Evolutionary conservation across 768 basidiomycete genomes (phyloP).

Genomic region (Russula olivacea): DNA sequence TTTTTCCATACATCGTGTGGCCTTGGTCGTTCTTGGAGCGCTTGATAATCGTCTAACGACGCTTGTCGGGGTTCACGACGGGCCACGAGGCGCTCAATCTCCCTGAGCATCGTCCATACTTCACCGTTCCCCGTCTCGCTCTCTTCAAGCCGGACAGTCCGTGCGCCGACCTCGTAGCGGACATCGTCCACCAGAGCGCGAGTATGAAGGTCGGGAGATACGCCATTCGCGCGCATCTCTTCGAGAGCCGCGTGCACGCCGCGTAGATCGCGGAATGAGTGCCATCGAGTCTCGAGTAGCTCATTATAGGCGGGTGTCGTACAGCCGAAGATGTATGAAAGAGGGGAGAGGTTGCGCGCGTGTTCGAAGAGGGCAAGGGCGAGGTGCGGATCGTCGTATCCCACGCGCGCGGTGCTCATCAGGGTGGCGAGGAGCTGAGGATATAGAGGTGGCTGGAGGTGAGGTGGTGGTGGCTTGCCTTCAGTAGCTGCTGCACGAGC

Average conservation of each 20-base stretch:
- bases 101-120: slow-evolving; percentile 45
- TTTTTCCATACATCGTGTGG: slow-evolving; percentile 17
- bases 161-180: slow-evolving; percentile 54
- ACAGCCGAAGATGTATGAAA: slow-evolving; percentile 87
- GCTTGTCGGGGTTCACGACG: slow-evolving; percentile 14
- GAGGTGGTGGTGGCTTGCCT: slow-evolving; percentile 17
- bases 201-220: slow-evolving; percentile 55
- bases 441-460: slow-evolving; percentile 58
- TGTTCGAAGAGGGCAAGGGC: slow-evolving; percentile 79
- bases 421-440: slow-evolving; percentile 70
- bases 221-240: slow-evolving; percentile 80
- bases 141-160: slow-evolving; percentile 49
- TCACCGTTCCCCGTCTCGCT: slow-evolving; percentile 42
- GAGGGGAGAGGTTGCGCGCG: slow-evolving; percentile 64
- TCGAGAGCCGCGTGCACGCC: slow-evolving; percentile 67
- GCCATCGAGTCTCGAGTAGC: slow-evolving; percentile 80
- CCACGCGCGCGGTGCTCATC: slow-evolving; percentile 73
- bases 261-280: slow-evolving; percentile 70
- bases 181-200: slow-evolving; percentile 55
- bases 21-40: neutral
- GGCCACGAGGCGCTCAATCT: slow-evolving; percentile 44
- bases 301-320: slow-evolving; percentile 86
- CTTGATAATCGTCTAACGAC: neutral
- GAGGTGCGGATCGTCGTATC: slow-evolving; percentile 71
- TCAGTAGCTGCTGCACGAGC: slow-evolving; percentile 37